These are phyloP conservation scores for Plasmopara muralis DNA, from an alignment of 352 stramenopile genomes.

Conservation along the genomic window DNA sequence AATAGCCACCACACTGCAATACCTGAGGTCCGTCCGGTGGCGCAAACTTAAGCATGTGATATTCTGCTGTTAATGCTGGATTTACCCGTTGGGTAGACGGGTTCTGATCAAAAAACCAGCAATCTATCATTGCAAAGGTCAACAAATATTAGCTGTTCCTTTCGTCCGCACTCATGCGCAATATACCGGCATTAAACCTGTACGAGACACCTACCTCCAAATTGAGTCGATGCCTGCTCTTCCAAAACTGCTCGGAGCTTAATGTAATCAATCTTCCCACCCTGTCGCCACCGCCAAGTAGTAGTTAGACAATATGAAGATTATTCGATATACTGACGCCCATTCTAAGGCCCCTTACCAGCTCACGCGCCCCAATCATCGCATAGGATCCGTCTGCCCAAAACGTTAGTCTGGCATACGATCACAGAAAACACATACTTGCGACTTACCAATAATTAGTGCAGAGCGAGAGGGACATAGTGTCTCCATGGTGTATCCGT, in stretches of 20 bases:
- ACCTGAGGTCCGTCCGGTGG: conserved; percentile 72
- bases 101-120: conserved; percentile 85
- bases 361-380: conserved; percentile 41
- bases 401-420: no score
- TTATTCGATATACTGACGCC: not conserved
- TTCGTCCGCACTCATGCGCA: not conserved
- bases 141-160: conserved; percentile 4
- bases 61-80: conserved; percentile 29
- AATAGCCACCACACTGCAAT: conserved; percentile 1
- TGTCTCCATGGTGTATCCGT: conserved; percentile 18
- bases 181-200: not conserved
- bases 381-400: conserved; percentile 60
- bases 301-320: not conserved
- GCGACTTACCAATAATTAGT: conserved; percentile 51
- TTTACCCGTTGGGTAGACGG: conserved; percentile 32
- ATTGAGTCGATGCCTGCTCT: conserved; percentile 27
- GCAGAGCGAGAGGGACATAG: conserved; percentile 32
- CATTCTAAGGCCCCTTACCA: conserved; percentile 23
- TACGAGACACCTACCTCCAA: conserved; percentile 35
- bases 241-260: conserved; percentile 63
- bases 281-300: conserved; percentile 15
- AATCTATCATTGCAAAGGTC: conserved; percentile 41
- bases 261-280: conserved; percentile 61
- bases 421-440: no score
- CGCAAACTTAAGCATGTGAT: conserved; percentile 65